Conservation (phyloP, 2,329 filamentous ascomycete genomes). For the Ceratocystis alfenasii region DNA sequence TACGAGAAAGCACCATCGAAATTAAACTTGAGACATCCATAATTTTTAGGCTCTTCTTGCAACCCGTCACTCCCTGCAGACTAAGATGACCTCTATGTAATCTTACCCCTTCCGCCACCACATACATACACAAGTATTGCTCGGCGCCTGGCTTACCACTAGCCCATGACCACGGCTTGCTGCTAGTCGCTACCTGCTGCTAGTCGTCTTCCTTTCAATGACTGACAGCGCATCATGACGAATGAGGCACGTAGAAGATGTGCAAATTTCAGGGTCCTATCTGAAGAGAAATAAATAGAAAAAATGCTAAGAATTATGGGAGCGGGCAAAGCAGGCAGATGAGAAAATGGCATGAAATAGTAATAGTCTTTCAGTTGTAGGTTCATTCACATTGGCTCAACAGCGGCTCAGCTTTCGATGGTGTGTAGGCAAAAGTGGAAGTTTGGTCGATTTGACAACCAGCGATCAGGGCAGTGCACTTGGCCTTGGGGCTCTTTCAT, state of each 20-base stretch:
- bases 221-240: neutral
- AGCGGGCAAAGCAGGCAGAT: neutral
- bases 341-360: neutral
- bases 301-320: neutral
- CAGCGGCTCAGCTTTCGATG: neutral
- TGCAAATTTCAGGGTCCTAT: neutral
- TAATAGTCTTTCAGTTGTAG: too few species aligned
- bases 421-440: neutral
- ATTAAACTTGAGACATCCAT: slow-evolving; percentile 8
- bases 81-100: neutral
- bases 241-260: neutral
- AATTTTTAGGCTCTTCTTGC: neutral
- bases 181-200: neutral
- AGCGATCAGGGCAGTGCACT: neutral
- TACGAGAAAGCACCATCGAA: neutral
- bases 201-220: neutral
- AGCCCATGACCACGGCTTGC: neutral
- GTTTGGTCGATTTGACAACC: neutral
- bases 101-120: neutral
- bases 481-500: neutral
- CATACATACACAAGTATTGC: neutral
- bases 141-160: neutral
- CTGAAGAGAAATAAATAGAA: neutral
- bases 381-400: neutral
- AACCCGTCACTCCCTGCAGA: neutral